Evolutionary conservation across 345 rosid species (phyloP).

Genomic region (Litchi chinensis): DNA sequence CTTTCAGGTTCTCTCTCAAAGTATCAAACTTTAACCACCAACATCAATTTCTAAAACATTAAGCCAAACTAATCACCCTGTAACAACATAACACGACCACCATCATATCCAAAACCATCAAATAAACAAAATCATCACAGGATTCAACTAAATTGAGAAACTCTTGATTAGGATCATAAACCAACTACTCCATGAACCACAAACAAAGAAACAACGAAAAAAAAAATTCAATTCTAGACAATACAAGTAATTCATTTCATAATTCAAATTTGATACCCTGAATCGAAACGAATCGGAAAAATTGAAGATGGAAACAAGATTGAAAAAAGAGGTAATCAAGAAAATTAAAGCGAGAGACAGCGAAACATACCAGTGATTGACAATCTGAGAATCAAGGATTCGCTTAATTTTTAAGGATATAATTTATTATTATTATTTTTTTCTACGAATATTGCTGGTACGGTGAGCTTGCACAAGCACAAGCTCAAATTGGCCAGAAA

Average conservation of each 20-base stretch:
- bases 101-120: neutral
- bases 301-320: neutral
- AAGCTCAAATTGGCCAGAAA: constrained; percentile 32
- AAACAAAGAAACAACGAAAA: neutral
- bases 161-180: neutral
- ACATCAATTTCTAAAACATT: constrained; percentile 9
- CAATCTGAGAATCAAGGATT: neutral
- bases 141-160: neutral
- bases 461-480: constrained; percentile 38
- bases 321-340: neutral
- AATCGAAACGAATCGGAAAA: neutral
- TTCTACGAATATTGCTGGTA: constrained; percentile 26
- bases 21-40: constrained; percentile 18
- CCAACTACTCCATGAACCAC: neutral
- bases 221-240: neutral
- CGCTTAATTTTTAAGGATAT: neutral
- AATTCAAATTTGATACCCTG: constrained; percentile 5
- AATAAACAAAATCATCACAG: neutral
- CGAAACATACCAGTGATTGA: constrained; percentile 22
- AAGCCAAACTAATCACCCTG: constrained; percentile 16
- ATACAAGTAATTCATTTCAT: neutral
- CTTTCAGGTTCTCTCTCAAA: constrained; percentile 5
- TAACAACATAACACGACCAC: neutral
- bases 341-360: neutral
- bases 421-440: neutral